These are phyloP conservation scores for Pythium periplocum DNA, from an alignment of 352 stramenopile genomes.

Conservation along the genomic window DNA sequence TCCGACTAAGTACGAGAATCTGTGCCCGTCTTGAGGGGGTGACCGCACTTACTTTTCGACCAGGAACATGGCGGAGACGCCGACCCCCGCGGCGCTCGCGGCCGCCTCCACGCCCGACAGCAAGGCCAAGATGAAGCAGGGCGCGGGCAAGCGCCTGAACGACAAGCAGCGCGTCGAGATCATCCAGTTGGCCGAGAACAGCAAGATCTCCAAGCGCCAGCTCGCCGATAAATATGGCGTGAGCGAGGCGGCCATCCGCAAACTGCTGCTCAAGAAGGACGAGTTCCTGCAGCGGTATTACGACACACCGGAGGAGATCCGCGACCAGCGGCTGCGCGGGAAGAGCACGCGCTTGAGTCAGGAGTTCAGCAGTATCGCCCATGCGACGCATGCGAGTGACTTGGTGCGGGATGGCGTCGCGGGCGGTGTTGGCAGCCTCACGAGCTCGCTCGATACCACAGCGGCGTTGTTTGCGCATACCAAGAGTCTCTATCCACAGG, in stretches of 20 bases:
- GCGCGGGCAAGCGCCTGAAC: conserved; percentile 67
- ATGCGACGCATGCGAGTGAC: background rate
- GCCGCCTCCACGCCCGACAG: conserved; percentile 17
- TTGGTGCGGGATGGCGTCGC: background rate
- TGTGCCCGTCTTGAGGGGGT: conserved; percentile 5
- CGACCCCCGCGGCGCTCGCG: background rate
- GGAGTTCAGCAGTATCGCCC: conserved; percentile 1
- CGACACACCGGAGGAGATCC: conserved; percentile 70
- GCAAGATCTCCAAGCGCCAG: conserved; percentile 73
- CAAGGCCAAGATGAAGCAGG: conserved; percentile 52
- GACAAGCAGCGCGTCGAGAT: conserved; percentile 81
- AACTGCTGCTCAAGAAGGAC: conserved; percentile 78
- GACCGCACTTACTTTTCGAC: conserved; percentile 16
- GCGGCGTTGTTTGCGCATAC: conserved; percentile 6
- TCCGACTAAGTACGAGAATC: conserved; percentile 15
- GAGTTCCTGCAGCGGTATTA: conserved; percentile 77
- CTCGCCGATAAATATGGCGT: conserved; percentile 74
- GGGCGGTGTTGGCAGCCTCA: background rate
- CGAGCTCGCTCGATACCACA: too few relatives aligned
- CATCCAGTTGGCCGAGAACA: conserved; percentile 77
- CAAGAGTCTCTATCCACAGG: conserved; percentile 52
- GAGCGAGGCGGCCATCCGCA: conserved; percentile 73
- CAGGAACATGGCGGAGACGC: conserved; percentile 2
- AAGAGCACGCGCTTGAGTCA: conserved; percentile 38
- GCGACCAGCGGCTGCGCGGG: conserved; percentile 61